Conservation (phyloP, 2,329 filamentous ascomycete species). For the Calonectria fujianensis region DNA sequence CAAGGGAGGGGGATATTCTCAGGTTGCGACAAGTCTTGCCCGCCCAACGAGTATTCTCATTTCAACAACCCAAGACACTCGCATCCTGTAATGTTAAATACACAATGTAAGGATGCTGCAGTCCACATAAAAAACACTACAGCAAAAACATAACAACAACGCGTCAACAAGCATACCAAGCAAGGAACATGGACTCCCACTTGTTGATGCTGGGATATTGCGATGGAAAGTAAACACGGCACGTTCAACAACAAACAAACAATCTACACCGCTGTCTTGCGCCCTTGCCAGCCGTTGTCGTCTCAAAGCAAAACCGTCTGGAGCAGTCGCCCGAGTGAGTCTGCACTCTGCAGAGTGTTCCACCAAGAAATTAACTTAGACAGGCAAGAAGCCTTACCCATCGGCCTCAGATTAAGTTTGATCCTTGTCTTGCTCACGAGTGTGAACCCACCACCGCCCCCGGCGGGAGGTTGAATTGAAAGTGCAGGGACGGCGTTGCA, state of each 20-base stretch:
- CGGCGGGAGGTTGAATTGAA: background rate
- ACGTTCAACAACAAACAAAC: constrained; percentile 5
- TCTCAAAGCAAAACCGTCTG: background rate
- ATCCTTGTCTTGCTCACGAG: background rate
- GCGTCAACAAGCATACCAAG: constrained; percentile 6
- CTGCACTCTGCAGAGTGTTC: no score
- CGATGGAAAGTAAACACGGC: background rate
- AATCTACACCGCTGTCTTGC: background rate
- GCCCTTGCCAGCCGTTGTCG: background rate
- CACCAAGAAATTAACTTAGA: background rate
- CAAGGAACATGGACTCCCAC: background rate
- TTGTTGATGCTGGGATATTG: background rate
- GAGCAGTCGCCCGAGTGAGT: background rate
- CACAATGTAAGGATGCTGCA: constrained; percentile 4
- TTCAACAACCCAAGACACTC: constrained; percentile 26
- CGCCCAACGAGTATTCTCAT: constrained; percentile 4
- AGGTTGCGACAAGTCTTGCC: constrained; percentile 5
- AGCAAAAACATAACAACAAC: background rate
- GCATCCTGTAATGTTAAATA: background rate
- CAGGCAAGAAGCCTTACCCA: background rate
- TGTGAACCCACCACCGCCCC: no score
- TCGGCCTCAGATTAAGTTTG: background rate
- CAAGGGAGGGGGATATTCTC: background rate
- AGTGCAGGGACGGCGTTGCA: background rate
- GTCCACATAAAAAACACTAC: background rate